Base-by-base conservation (phyloP, 148 eudicot genomes). In the Gaultheria prostrata region DNA sequence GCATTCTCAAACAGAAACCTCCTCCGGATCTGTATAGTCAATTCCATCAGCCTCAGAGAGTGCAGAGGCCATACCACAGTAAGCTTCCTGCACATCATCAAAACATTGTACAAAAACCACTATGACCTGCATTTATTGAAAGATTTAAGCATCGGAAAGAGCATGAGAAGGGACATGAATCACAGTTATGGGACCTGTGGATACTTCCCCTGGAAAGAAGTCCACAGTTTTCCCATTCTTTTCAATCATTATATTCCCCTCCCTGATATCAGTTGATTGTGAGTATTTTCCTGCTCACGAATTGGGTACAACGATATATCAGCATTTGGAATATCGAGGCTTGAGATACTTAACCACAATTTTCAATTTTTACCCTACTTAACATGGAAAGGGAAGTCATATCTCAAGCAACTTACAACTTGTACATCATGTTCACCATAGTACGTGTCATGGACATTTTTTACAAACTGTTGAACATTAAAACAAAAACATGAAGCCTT, bases 1-100 rank as follows among this genome's bases (percentile, higher is more conserved):
- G 80, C 54, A 18, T 39, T 69, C 70, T 49, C 46, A 3, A 65
- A 80, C 50, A 28, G 83, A 75, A 76, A 94, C 99, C 99, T 97
- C 99, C 76, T 97, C 99, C 43, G 99, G 97, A 82, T 97, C 97
- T 14, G 97, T 91, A 84, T 97, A 97, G 89, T 97, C 99, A 78
- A 97, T 90, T 76, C 98, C 97, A 90, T 97, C 97, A 82, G 95
- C 99, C 88, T 92, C 98, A 77, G 94, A 97, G 79, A 97, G 97
- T 50, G 97, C 98, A 87, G 93, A 86, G 71, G 99, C 99, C 91
- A 97, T 94, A 77, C 90, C 86, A 93, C 90, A 84, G 83, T 97
- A 97, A 75, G 98, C 98, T 87, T 97, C 99, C 99, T 97, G 91
- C 12, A 75, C 35, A 78, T 57, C 69, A 78, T 6, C 71, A 39